Conservation (phyloP, 2,329 filamentous ascomycete genomes). For the Claviceps sp. region DNA sequence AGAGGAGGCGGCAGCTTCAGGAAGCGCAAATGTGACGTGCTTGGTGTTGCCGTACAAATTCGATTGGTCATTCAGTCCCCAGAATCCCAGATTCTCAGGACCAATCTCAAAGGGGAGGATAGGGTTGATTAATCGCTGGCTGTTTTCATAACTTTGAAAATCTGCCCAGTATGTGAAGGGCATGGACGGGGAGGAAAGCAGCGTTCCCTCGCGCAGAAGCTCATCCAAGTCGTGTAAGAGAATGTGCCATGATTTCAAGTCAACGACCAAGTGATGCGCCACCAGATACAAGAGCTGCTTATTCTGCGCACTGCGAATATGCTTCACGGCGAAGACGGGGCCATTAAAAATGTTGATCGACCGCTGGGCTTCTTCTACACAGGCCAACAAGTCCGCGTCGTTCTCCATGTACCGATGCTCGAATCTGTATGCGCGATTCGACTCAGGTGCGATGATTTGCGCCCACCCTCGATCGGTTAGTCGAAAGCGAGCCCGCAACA, state of each 20-base stretch:
- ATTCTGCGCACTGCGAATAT: constrained; percentile 31
- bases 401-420: constrained; percentile 26
- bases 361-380: constrained; percentile 28
- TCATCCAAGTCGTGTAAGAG: constrained; percentile 37
- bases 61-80: constrained; percentile 26
- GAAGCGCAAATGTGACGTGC: constrained; percentile 28
- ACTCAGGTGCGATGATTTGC: constrained; percentile 28
- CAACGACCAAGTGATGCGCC: constrained; percentile 39
- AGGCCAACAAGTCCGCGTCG: constrained; percentile 26
- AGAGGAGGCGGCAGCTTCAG: constrained; percentile 26
- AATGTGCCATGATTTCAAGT: constrained; percentile 36
- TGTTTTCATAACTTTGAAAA: constrained; percentile 26
- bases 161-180: constrained; percentile 38
- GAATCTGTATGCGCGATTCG: constrained; percentile 30
- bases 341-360: constrained; percentile 35
- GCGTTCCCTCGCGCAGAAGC: constrained; percentile 29
- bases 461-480: constrained; percentile 28
- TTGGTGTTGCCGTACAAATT: constrained; percentile 34
- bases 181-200: constrained; percentile 30
- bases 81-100: constrained; percentile 31
- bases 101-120: constrained; percentile 26
- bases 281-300: constrained; percentile 34
- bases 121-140: constrained; percentile 15
- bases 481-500: constrained; percentile 35
- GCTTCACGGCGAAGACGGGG: constrained; percentile 36